Evolutionary conservation across 164 flowering plant genomes (phyloP).

Genomic region (Umbellularia californica): DNA sequence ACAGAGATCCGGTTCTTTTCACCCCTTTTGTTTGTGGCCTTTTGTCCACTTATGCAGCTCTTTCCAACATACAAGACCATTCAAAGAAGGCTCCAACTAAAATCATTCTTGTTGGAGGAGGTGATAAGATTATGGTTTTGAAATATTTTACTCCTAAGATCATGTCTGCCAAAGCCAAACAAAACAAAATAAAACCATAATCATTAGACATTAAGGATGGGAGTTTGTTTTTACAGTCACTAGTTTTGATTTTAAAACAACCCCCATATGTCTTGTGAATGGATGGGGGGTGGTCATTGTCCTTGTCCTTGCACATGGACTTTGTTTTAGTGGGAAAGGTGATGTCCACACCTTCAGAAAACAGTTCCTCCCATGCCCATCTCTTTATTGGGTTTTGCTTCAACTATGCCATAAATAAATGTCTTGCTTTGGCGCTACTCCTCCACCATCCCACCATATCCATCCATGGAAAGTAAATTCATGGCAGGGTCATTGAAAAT

Average conservation of each 20-base stretch:
- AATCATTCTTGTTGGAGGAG: slow-evolving; percentile 12
- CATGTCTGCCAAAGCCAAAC: slow-evolving; percentile 13
- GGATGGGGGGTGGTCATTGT: neutral
- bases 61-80: neutral
- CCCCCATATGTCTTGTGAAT: neutral
- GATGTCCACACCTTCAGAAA: slow-evolving; percentile 16
- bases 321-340: slow-evolving; percentile 18
- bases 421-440: slow-evolving; percentile 23
- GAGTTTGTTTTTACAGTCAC: slow-evolving; percentile 15
- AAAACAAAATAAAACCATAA: slow-evolving; percentile 20
- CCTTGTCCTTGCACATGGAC: slow-evolving; percentile 11
- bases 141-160: slow-evolving; percentile 8
- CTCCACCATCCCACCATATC: slow-evolving; percentile 24
- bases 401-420: slow-evolving; percentile 26
- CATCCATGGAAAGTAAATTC: slow-evolving; percentile 15
- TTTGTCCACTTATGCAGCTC: slow-evolving; percentile 3
- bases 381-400: slow-evolving; percentile 23
- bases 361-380: slow-evolving; percentile 8
- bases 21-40: neutral
- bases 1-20: slow-evolving; percentile 3
- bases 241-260: neutral
- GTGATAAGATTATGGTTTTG: slow-evolving; percentile 11
- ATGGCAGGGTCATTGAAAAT: slow-evolving; percentile 38
- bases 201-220: slow-evolving; percentile 13
- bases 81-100: slow-evolving; percentile 4